phyloP scores from a whole-genome alignment of 1,284 basidiomycete species.

The Trichosporon asahii region DNA sequence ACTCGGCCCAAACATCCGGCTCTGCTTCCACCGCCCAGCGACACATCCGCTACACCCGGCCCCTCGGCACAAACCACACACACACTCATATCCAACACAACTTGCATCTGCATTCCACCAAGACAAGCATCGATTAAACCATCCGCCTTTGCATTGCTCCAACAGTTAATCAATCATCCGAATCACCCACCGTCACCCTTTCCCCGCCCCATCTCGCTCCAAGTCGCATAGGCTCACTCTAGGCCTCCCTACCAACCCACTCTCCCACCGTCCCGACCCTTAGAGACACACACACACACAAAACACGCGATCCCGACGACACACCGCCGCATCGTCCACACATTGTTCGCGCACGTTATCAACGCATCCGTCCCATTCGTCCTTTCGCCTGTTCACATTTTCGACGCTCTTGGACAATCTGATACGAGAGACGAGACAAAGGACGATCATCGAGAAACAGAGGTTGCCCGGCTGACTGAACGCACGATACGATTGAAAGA shows the following conservation, averaged over 20 bases:
- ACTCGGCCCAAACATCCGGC: neutral
- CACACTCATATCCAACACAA: neutral
- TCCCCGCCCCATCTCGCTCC: neutral
- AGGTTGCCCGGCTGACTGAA: neutral
- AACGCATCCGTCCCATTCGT: neutral
- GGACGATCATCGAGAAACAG: neutral
- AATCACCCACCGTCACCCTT: neutral
- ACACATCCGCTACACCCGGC: neutral
- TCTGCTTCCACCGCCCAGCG: neutral
- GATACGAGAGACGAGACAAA: conserved; percentile 1
- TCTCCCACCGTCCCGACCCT: conserved; percentile 2
- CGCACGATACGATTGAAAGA: neutral
- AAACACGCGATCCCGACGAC: neutral
- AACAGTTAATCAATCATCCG: neutral
- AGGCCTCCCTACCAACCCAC: neutral
- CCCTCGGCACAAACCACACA: neutral
- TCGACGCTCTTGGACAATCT: neutral
- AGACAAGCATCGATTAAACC: neutral
- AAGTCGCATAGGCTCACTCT: conserved; percentile 1
- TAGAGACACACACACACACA: neutral
- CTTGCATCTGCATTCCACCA: neutral
- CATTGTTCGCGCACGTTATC: neutral
- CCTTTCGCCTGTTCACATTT: neutral
- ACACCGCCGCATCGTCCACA: neutral
- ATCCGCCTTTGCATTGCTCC: neutral